Conservation (phyloP, 1,139 yeast species). For the Debaryomycetaceae sp. region DNA sequence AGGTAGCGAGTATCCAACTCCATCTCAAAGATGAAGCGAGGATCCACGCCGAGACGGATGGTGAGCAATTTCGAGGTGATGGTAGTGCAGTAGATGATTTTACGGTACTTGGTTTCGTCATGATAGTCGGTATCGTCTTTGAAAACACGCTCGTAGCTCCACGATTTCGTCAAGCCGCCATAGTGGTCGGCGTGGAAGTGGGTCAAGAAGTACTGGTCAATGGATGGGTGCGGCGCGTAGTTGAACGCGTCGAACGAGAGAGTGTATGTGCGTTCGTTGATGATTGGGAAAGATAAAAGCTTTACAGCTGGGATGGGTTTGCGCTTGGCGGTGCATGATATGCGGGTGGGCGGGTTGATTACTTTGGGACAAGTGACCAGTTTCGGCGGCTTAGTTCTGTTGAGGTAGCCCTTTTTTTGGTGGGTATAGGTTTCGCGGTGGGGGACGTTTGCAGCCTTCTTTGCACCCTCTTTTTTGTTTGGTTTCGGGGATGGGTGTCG, state of each 20-base stretch:
- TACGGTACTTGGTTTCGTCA: slow-evolving; percentile 31
- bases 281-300: slow-evolving; percentile 30
- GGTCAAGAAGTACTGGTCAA: slow-evolving; percentile 47
- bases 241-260: slow-evolving; percentile 65
- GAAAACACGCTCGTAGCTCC: slow-evolving; percentile 44
- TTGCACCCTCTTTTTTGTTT: too few relatives aligned
- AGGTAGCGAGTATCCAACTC: slow-evolving; percentile 31
- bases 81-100: slow-evolving; percentile 54
- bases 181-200: slow-evolving; percentile 95
- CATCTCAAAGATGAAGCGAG: slow-evolving; percentile 38
- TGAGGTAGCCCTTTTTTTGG: not conserved
- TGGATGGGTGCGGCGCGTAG: slow-evolving; percentile 34
- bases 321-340: slow-evolving; percentile 6
- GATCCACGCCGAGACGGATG: slow-evolving; percentile 43
- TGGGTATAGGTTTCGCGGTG: not conserved
- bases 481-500: too few relatives aligned
- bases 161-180: slow-evolving; percentile 68
- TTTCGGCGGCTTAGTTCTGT: not conserved
- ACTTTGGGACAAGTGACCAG: slow-evolving; percentile 3
- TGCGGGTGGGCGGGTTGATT: slow-evolving; percentile 14
- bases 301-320: slow-evolving; percentile 44
- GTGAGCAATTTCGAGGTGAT: slow-evolving; percentile 53
- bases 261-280: slow-evolving; percentile 10
- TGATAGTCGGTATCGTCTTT: slow-evolving; percentile 17
- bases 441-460: too few relatives aligned